Evolutionary conservation across 768 basidiomycete species (phyloP), one percentile per base, ranked within the genome.

Genomic region (Xerocomus spinulosus): DNA sequence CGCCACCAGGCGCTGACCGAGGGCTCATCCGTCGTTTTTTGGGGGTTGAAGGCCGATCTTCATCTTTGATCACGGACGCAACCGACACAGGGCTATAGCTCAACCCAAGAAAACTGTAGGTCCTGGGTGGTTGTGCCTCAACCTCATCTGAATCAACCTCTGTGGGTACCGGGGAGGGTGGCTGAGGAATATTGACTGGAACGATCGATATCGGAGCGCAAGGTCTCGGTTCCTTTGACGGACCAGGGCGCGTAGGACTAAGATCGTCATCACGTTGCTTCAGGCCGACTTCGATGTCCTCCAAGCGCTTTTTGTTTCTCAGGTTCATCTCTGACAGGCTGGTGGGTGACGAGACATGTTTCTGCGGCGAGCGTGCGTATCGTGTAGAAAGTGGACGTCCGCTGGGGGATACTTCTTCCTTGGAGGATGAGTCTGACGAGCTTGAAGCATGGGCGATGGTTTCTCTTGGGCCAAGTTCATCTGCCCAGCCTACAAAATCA

Each of bases 401-500:
- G 13, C 35, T 34, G 12, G 33, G 8, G n/a, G 26, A 18, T 17
- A 25, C 24, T 18, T 32, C 48, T 41, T 44, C 29, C 29, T 4
- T 51, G 48, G 35, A 26, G 17, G 34, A 26, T n/a, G 21, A 34
- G 36, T 10, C 23, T n/a, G 41, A 21, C 12, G 40, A 44, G 9
- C 9, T 28, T 25, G 53, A 18, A 32, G 35, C 18, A 39, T 15
- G 15, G 30, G 7, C 25, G n/a, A 9, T n/a, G 21, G 13, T n/a
- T 38, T 45, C 40, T 15, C 7, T 45, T 34, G 51, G 47, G 15
- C 45, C 53, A 23, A 54, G 55, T 17, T 62, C 54, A 32, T 72
- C 64, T 32, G 58, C 68, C 72, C 71, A 73, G 15, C 37, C 70
- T 73, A 35, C 14, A 25, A 35, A 32, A 25, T 9, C 29, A 28